Base-by-base conservation (phyloP, 2,329 filamentous ascomycete species). In the Penicillium sp. region DNA sequence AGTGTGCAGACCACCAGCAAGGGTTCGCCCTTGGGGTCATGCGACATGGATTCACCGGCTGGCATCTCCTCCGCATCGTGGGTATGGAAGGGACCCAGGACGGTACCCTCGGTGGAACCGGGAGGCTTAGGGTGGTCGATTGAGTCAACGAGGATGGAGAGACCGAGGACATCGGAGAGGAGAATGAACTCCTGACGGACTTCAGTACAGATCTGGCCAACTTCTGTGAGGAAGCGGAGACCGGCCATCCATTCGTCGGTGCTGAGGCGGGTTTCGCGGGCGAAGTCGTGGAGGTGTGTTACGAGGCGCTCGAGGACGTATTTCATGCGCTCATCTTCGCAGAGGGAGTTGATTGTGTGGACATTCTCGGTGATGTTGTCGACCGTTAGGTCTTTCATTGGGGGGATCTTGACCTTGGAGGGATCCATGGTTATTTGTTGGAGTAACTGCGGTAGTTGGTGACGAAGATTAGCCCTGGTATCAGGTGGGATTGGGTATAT, bases 141-240 rank as follows among this genome's bases (percentile, higher is more conserved):
- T 65, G 82, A 85, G 77, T 95, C 90, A 64, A 95, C 87, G 4
- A 95, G 85, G 58, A 93, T 83, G 23, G 89, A 92, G 35, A 95
- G 84, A 39, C 90, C 91, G 23, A 93, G 83, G 43, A 91, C 82
- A 75, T 95, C 91, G 63, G 88, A 91, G 61, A 93, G 86, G 39
- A 93, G 85, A 73, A 93, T 93, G 79, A 90, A 92, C 81, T 92
- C 89, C 83, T 91, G 88, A 63, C 90, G 83, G 49, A 91, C 88
- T 68, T 91, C 87, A 56, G 80, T 87, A 70, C 86, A 89, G 58
- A 88, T 93, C 73, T 93, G 83, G 4, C 90, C 91, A 9, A 88
- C 87, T 42, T 80, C 78, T 0, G 88, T 90, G 27, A 93, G 77
- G 76, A 93, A 93, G 44, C 83, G 76, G 54, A 93, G 80, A 1